Evolutionary conservation across 129 eudicot genomes (phyloP).

Genomic region (Smallanthus sonchifolius): DNA sequence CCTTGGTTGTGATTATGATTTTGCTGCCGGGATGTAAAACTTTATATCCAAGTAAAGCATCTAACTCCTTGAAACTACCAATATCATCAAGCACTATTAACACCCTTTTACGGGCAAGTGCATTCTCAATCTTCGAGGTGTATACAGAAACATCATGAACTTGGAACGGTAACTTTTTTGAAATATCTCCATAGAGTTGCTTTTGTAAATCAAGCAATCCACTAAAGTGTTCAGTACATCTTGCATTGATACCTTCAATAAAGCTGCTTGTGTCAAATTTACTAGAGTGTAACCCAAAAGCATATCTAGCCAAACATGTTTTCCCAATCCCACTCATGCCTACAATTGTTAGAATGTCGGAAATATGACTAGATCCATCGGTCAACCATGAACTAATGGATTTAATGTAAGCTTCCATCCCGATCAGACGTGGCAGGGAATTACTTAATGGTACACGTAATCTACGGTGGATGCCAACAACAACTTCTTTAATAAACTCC

Average conservation of each 20-base stretch:
- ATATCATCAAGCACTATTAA: conserved; percentile 33
- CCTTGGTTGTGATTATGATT: conserved; percentile 30
- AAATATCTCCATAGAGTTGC: conserved; percentile 20
- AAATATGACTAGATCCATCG: too few relatives aligned
- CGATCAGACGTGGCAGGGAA: too few relatives aligned
- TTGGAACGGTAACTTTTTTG: background rate
- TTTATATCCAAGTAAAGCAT: conserved; percentile 21
- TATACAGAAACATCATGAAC: background rate
- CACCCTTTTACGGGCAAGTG: conserved; percentile 3
- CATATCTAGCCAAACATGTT: conserved; percentile 26
- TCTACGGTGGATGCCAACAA: too few relatives aligned
- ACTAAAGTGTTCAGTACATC: background rate
- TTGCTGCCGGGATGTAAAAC: conserved; percentile 24
- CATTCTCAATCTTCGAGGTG: conserved; percentile 8
- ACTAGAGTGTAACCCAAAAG: conserved; percentile 3
- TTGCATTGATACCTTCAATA: conserved; percentile 9
- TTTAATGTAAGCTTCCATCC: too few relatives aligned
- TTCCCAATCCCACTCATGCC: conserved; percentile 36
- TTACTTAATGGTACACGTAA: too few relatives aligned
- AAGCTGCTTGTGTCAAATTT: conserved; percentile 25
- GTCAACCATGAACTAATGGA: too few relatives aligned
- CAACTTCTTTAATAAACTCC: too few relatives aligned
- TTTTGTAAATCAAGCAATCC: conserved; percentile 33
- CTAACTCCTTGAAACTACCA: conserved; percentile 15
- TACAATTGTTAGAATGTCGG: conserved; percentile 5